phyloP scores from a whole-genome alignment of 1,139 yeast genomes.

The Martiniozyma asiatica region DNA sequence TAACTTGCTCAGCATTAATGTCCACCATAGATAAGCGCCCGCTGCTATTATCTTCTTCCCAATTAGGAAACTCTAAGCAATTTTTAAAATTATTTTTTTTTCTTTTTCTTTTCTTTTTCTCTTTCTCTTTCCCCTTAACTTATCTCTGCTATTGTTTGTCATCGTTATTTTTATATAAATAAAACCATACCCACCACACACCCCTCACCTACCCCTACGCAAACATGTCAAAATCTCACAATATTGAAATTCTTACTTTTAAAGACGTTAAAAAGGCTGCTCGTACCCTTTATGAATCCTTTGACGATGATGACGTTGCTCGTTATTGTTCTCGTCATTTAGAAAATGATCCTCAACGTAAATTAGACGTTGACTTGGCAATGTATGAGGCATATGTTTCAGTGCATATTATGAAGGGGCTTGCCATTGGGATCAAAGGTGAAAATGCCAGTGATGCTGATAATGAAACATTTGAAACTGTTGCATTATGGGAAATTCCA shows the following conservation, averaged over 20 bases:
- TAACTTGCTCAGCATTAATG: no score
- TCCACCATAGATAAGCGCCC: no score
- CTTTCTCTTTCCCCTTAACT: no score
- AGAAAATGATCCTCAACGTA: slow-evolving; percentile 25
- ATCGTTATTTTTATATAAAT: no score
- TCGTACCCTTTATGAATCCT: slow-evolving; percentile 37
- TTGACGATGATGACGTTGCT: slow-evolving; percentile 41
- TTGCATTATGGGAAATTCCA: slow-evolving; percentile 53
- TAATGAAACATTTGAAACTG: slow-evolving; percentile 42
- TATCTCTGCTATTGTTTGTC: no score
- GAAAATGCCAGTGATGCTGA: slow-evolving; percentile 22
- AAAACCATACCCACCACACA: no score
- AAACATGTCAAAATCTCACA: slow-evolving; percentile 10
- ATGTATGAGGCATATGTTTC: slow-evolving; percentile 46
- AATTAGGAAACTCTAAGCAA: no score
- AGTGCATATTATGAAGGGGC: slow-evolving; percentile 46
- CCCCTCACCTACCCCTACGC: no score
- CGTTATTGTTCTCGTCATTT: slow-evolving; percentile 34
- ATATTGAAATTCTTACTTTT: slow-evolving; percentile 24
- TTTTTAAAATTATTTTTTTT: no score
- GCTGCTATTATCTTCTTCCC: no score
- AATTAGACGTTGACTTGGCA: slow-evolving; percentile 31
- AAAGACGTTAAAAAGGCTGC: slow-evolving; percentile 46
- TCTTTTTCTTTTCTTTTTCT: no score
- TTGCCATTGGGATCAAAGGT: slow-evolving; percentile 35